Percentiles rank a stretch among this genome's conserved stretches.
These are phyloP conservation scores for Neurospora hispaniola DNA, from an alignment of 495 filamentous ascomycete species.

Conservation along the genomic window DNA sequence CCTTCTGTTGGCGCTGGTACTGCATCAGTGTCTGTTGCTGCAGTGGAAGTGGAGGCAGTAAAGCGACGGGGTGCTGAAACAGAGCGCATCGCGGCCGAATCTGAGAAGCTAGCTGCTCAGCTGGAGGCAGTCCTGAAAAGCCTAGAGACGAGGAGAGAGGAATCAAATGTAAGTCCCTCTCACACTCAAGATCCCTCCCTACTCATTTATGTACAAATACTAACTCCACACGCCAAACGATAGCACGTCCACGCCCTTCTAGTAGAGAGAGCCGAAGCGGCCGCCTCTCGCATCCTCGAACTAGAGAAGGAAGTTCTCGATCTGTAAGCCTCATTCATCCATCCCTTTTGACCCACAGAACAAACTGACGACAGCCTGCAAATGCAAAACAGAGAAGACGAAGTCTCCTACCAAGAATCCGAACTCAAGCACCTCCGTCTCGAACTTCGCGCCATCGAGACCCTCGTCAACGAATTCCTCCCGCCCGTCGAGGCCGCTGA, in stretches of 20 bases:
- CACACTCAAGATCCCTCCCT: not conserved
- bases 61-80: slow-evolving; percentile 6
- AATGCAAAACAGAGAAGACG: slow-evolving; percentile 15
- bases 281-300: slow-evolving; percentile 40
- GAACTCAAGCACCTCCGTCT: slow-evolving; percentile 43
- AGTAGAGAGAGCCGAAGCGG: slow-evolving; percentile 38
- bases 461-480: slow-evolving; percentile 33
- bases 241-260: slow-evolving; percentile 45
- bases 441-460: slow-evolving; percentile 43
- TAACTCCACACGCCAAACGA: not conserved
- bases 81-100: slow-evolving; percentile 26
- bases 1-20: not conserved
- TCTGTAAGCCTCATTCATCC: slow-evolving; percentile 26
- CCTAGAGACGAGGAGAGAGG: slow-evolving; percentile 35
- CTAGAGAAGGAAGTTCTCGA: slow-evolving; percentile 38
- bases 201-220: slow-evolving; percentile 1
- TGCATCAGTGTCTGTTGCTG: not conserved
- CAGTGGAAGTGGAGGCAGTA: not conserved
- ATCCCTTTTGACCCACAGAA: not conserved
- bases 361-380: not conserved
- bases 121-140: slow-evolving; percentile 26
- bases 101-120: slow-evolving; percentile 29
- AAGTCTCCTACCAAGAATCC: slow-evolving; percentile 17
- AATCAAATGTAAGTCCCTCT: slow-evolving; percentile 34
- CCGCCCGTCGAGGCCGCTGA: slow-evolving; percentile 24